These are phyloP conservation scores for Daedaleopsis nitida DNA, from an alignment of 768 basidiomycete species.

Conservation along the genomic window DNA sequence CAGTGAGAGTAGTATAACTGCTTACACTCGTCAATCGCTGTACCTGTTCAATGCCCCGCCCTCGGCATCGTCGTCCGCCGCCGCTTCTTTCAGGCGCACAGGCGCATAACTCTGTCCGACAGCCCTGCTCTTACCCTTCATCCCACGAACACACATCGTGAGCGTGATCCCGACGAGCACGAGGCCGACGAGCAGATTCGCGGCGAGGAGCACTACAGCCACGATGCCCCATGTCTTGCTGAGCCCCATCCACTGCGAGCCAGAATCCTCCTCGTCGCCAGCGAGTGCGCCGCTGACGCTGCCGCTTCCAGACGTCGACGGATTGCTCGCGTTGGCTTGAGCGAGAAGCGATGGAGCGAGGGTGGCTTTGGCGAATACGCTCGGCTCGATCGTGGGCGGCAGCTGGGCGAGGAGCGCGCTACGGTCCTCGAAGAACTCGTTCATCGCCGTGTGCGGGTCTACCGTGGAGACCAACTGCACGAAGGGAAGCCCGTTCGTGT, in stretches of 20 bases:
- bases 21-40: not conserved
- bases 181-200: conserved; percentile 6
- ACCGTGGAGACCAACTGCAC: conserved; percentile 33
- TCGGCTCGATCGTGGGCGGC: conserved; percentile 1
- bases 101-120: not conserved
- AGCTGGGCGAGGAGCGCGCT: not conserved
- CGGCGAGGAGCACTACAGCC: conserved; percentile 2
- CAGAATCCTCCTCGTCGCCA: not conserved
- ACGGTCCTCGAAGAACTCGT: conserved; percentile 26
- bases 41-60: not conserved
- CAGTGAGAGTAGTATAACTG: not conserved
- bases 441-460: conserved; percentile 22
- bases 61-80: not conserved
- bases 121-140: conserved; percentile 1
- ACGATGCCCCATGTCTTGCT: not conserved
- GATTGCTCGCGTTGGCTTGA: not conserved
- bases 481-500: conserved; percentile 28
- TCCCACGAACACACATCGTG: conserved; percentile 6
- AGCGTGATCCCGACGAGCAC: not conserved
- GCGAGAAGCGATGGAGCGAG: not conserved
- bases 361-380: not conserved
- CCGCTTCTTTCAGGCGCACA: conserved; percentile 5
- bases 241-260: not conserved
- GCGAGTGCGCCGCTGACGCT: not conserved
- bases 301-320: not conserved